Evolutionary conservation across 441 rosid genomes (phyloP).

Genomic region (Eruca vesicaria): DNA sequence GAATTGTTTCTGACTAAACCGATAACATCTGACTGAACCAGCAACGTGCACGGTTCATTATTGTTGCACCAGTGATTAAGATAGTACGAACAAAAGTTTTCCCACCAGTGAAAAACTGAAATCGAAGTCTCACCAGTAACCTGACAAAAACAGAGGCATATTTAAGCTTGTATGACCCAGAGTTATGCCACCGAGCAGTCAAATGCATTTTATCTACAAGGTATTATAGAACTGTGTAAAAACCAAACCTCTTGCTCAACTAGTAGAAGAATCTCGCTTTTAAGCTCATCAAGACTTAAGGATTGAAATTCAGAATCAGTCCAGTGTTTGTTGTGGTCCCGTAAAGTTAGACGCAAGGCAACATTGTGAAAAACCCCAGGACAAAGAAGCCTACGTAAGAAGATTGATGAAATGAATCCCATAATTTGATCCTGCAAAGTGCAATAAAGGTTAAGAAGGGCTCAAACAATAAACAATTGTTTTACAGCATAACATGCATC

Average conservation of each 20-base stretch:
- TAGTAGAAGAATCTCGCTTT: slow-evolving; percentile 72
- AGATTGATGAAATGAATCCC: slow-evolving; percentile 81
- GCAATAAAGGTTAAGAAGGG: slow-evolving; percentile 20
- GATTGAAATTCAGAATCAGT: slow-evolving; percentile 86
- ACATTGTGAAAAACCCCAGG: slow-evolving; percentile 74
- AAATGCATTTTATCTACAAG: slow-evolving; percentile 20
- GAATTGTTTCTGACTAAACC: slow-evolving; percentile 89
- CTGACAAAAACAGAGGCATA: slow-evolving; percentile 43
- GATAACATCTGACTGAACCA: slow-evolving; percentile 71
- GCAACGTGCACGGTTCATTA: slow-evolving; percentile 69
- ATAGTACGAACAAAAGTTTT: slow-evolving; percentile 71
- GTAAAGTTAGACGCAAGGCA: slow-evolving; percentile 67
- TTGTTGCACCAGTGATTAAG: slow-evolving; percentile 84
- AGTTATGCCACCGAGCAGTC: slow-evolving; percentile 20
- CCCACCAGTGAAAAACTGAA: slow-evolving; percentile 74
- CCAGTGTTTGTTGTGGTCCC: slow-evolving; percentile 82
- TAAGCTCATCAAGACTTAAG: slow-evolving; percentile 78
- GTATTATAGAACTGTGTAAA: slow-evolving; percentile 2
- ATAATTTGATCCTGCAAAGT: slow-evolving; percentile 70
- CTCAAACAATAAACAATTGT: neutral
- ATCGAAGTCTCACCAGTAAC: slow-evolving; percentile 54
- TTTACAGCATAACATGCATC: slow-evolving; percentile 1
- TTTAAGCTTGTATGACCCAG: slow-evolving; percentile 27
- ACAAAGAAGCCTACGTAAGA: slow-evolving; percentile 77
- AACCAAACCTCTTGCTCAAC: slow-evolving; percentile 79